phyloP scores from a whole-genome alignment of 495 filamentous ascomycete genomes.

The Monascus purpureus region DNA sequence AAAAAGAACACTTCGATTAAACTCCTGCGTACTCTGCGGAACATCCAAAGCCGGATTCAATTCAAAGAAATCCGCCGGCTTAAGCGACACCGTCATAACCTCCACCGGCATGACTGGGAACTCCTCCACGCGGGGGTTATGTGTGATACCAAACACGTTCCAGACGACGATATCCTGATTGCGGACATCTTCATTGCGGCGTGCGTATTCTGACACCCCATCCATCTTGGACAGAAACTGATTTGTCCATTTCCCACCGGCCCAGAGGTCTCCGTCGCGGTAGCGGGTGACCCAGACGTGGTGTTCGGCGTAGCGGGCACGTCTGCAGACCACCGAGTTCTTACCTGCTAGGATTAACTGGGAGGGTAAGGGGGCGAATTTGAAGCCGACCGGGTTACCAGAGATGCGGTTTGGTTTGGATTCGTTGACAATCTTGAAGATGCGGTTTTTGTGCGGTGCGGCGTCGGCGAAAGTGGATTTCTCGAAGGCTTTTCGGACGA shows the following conservation, averaged over 20 bases:
- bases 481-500: constrained; percentile 36
- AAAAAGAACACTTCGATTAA: constrained; percentile 18
- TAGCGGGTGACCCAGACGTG: constrained; percentile 71
- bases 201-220: not conserved
- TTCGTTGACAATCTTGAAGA: constrained; percentile 75
- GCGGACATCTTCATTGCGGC: constrained; percentile 20
- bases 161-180: constrained; percentile 36
- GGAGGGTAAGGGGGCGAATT: constrained; percentile 53
- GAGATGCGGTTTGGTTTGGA: constrained; percentile 53
- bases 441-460: constrained; percentile 45
- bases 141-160: constrained; percentile 47
- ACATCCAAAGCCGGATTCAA: constrained; percentile 45
- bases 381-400: constrained; percentile 62
- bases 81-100: constrained; percentile 37
- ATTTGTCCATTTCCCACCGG: constrained; percentile 73
- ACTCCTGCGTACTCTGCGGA: constrained; percentile 14
- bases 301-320: constrained; percentile 66
- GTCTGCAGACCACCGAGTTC: constrained; percentile 50
- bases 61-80: constrained; percentile 61
- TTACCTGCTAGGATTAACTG: constrained; percentile 68
- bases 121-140: constrained; percentile 45
- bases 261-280: constrained; percentile 61
- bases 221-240: constrained; percentile 50
- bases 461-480: constrained; percentile 50
- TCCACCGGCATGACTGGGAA: constrained; percentile 50